Conservation (phyloP, 768 basidiomycete species). For the Hysterangium stoloniferum region DNA sequence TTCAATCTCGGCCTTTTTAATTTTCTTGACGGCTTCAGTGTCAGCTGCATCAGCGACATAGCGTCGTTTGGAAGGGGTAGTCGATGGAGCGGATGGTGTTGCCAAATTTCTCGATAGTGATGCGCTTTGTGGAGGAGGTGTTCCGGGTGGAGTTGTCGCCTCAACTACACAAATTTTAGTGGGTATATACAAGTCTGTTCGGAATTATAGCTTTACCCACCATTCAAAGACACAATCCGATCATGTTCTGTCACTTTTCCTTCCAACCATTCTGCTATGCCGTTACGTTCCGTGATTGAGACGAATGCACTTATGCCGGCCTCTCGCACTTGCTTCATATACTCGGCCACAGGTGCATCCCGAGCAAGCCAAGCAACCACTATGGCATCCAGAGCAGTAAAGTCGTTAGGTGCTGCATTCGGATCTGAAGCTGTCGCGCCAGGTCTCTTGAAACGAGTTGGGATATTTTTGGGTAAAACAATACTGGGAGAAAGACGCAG, state of each 20-base stretch:
- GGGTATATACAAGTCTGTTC: conserved; percentile 7
- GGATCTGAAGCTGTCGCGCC: conserved; percentile 38
- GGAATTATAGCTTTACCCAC: conserved; percentile 25
- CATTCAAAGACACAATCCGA: conserved; percentile 39
- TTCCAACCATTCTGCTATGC: conserved; percentile 79
- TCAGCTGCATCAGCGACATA: conserved; percentile 77
- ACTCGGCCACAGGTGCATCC: conserved; percentile 72
- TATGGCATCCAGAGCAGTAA: conserved; percentile 74
- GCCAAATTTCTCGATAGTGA: conserved; percentile 10
- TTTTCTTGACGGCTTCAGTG: conserved; percentile 79
- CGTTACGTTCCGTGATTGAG: conserved; percentile 80
- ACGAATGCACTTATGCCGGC: conserved; percentile 68
- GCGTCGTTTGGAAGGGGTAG: conserved; percentile 51
- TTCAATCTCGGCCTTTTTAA: conserved; percentile 69
- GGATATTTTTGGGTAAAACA: conserved; percentile 60
- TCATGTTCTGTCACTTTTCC: conserved; percentile 44
- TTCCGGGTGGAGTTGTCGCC: conserved; percentile 56
- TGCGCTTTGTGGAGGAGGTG: conserved; percentile 30
- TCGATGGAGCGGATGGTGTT: conserved; percentile 14
- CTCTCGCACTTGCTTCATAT: conserved; percentile 80
- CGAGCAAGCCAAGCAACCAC: conserved; percentile 77
- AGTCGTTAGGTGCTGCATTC: conserved; percentile 37
- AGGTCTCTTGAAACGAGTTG: conserved; percentile 74
- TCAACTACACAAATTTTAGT: conserved; percentile 27
- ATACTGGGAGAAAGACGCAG: conserved; percentile 47